phyloP scores from a whole-genome alignment of 306 rosid species.

The Lithocarpus polystachyus region DNA sequence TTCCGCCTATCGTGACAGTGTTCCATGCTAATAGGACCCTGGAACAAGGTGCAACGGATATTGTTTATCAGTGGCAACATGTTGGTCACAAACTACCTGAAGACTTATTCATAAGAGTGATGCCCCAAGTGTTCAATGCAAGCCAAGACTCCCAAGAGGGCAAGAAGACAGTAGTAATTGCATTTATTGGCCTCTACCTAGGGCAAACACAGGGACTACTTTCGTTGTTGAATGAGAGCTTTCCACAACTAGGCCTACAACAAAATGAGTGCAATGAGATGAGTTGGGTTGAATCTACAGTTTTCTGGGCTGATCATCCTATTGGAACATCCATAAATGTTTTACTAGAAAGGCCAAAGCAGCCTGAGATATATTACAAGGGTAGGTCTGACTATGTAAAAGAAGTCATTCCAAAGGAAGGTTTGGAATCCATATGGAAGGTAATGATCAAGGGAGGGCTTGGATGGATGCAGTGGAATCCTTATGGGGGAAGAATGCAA shows the following conservation, averaged over 20 bases:
- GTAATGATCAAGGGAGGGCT: not conserved
- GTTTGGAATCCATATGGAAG: constrained; percentile 28
- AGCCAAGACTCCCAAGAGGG: not conserved
- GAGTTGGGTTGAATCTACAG: constrained; percentile 27
- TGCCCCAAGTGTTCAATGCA: not conserved
- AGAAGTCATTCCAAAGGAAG: constrained; percentile 24
- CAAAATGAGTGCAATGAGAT: constrained; percentile 24
- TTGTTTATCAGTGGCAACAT: constrained; percentile 13
- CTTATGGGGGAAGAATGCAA: constrained; percentile 48
- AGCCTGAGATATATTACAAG: not conserved
- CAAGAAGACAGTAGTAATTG: not conserved
- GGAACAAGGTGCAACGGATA: constrained; percentile 12
- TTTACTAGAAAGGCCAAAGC: constrained; percentile 1
- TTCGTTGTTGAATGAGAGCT: not conserved
- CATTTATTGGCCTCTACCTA: constrained; percentile 19
- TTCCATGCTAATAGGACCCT: constrained; percentile 8
- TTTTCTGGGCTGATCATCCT: constrained; percentile 13
- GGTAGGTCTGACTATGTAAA: constrained; percentile 34
- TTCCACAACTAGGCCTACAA: constrained; percentile 26
- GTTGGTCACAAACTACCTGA: constrained; percentile 19
- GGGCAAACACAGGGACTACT: constrained; percentile 16
- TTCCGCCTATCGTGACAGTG: constrained; percentile 26
- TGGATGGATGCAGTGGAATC: constrained; percentile 10
- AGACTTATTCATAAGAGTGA: constrained; percentile 15
- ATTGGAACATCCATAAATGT: constrained; percentile 14